Evolutionary conservation across 257 asterid species (phyloP), one percentile per base, ranked within the genome.

Genomic region (Ilex asprella): DNA sequence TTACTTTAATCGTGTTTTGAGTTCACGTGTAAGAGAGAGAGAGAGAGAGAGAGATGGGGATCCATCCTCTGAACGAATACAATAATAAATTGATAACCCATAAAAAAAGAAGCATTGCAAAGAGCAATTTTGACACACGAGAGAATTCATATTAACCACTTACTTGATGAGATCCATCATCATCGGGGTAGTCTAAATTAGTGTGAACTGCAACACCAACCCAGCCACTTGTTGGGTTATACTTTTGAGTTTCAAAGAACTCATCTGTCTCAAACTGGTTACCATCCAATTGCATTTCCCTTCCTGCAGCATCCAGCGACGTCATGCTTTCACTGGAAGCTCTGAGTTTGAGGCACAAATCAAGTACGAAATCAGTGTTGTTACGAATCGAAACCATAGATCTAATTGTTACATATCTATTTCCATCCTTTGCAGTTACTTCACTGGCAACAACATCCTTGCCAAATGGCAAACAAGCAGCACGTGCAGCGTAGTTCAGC

Each of bases 401-500:
- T 72, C 95, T 83, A 73, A 92, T 78, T 72, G 61, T 73, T 67
- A 92, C 89, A 68, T 79, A 82, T 82, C 89, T 72, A 72, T 87
- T 84, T 59, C 88, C 92, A 69, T 85, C 97, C 70, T 44, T 66
- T 31, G 85, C 84, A 16, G 79, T 81, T 68, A 89, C 91, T 85
- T 92, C 99, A 87, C 97, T 92, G 63, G 96, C 99, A 76, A 92
- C 96, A 46, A 85, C 76, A 68, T 75, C 75, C 63, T 80, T 79
- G 63, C 94, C 96, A 53, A 92, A 76, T 76, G 72, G 81, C 96
- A 95, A 92, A 75, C 91, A 86, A 50, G 96, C 96, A 74, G 87
- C 93, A 76, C 97, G 95, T 51, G 97, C 95, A 57, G 91, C 95
- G 72, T 92, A 92, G 66, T 92, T 89, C 70, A 92, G 76, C 76